Evolutionary conservation across 352 stramenopile genomes (phyloP), one percentile per base, ranked within the genome.

Genomic region (Aphanomyces astaci): DNA sequence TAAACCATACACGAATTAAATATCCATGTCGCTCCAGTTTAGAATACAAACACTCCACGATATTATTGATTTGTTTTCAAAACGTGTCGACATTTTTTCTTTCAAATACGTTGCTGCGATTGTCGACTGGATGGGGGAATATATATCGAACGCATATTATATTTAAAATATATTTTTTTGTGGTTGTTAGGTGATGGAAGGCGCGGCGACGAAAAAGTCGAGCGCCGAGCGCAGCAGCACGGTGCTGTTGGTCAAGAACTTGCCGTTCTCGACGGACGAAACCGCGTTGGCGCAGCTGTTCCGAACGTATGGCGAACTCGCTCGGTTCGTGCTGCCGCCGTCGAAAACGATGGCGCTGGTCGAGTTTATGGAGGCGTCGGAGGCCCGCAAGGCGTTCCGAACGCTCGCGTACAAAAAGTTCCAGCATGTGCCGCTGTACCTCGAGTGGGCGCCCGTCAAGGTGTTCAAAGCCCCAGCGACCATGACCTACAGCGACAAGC

Each of bases 321-420:
- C 79, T 1, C 81, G 86, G 15, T 89, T 98, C 33, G 76, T 98
- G 17, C 59, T 97, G 55, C 93, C 96, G 32, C 93, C 94, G 19
- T 98, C 93, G 5, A 95, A 95, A 75, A 97, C 96, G 4, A 85
- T 99, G 32, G 96, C 96, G 55, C 76, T 99, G 25, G 94, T 99
- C 39, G 90, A 98, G 73, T 99, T 98, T 76, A 79, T 92, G 13
- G 87, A 98, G 74, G 79, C 90, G n/a, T 90, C 86, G 3, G 96
- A 98, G 75, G 97, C 97, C 17, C 94, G 95, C 55, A 90, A 88
- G 57, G 96, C 97, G 25, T 99, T 99, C 76, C 91, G 92, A 17
- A 94, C 88, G 63, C 76, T 99, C 28, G 96, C 96, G n/a, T 99
- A 99, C 82, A 97, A 94, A 59, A 96, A 97, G 70, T 99, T 98